Evolutionary conservation across 805 yeast species (phyloP), one percentile per base, ranked within the genome.

Genomic region (Yarrowia phangngaensis): DNA sequence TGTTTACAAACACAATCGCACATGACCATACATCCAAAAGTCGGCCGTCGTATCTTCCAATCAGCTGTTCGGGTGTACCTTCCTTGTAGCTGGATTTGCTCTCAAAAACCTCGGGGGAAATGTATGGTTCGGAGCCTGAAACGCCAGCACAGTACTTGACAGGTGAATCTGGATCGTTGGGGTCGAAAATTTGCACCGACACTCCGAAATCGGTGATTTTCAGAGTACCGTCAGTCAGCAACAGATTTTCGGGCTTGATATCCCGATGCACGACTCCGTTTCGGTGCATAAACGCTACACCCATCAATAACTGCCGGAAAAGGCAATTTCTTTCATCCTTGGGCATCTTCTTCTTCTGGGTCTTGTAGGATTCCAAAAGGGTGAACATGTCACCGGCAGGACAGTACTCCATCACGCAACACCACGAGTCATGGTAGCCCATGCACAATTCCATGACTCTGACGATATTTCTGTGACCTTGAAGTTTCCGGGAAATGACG

Each of bases 241-340:
- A 67, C 33, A 88, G 64, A 62, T 88, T 88, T 59, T 88, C 96
- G 0, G 95, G 89, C 65, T 88, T 88, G 58, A 88, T 72, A 64
- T 88, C 97, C 46, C 95, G 72, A 64, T 88, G 97, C 4, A 86
- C 83, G 47, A 88, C 82, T 17, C 97, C 96, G 79, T 84, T 80
- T 26, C 79, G 78, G 66, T 88, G 96, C 87, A 88, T 82, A 69
- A 84, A 87, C 49, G 76, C 78, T 20, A 87, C 92, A 30, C 95
- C 95, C 54, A 85, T 70, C 19, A 87, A 75, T 38, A 87, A 66
- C 63, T 87, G 96, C 62, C 87, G 86, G 68, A 86, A 85, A 59
- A 85, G 82, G 63, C 96, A 88, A 62, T 88, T 94, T 9, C 95
- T 90, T 63, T 88, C 95, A 9, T 80, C 74, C 55, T 80, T 79